phyloP scores from a whole-genome alignment of 208 protist species.

The Trichomonas vaginalis region DNA sequence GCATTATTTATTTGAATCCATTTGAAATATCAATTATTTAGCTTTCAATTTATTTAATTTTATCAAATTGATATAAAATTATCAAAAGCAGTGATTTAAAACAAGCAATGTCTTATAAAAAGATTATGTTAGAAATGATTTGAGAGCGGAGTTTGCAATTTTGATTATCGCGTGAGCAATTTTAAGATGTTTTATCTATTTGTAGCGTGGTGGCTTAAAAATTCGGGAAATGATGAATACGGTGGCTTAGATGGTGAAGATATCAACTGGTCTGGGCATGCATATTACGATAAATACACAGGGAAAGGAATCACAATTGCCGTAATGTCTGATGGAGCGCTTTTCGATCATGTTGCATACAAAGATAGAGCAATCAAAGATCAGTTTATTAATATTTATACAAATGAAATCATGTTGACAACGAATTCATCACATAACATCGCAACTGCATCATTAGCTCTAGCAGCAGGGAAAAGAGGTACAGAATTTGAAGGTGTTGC shows the following conservation, averaged over 20 bases:
- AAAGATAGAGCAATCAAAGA: background rate
- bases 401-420: background rate
- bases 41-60: too few relatives aligned
- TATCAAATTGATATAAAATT: too few relatives aligned
- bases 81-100: too few relatives aligned
- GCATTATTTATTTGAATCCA: too few relatives aligned
- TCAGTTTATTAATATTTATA: background rate
- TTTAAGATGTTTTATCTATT: too few relatives aligned
- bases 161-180: too few relatives aligned
- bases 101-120: too few relatives aligned
- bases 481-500: background rate
- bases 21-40: too few relatives aligned
- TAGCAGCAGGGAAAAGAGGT: background rate
- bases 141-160: too few relatives aligned
- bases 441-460: background rate
- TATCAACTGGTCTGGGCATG: background rate
- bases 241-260: background rate
- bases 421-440: background rate
- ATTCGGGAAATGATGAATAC: background rate
- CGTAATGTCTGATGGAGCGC: background rate
- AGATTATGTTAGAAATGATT: too few relatives aligned
- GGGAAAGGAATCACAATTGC: background rate
- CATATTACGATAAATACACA: background rate
- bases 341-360: background rate
- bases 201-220: background rate